phyloP scores from a whole-genome alignment of 176 grass and related monocot genomes.

The Phragmites australis region DNA sequence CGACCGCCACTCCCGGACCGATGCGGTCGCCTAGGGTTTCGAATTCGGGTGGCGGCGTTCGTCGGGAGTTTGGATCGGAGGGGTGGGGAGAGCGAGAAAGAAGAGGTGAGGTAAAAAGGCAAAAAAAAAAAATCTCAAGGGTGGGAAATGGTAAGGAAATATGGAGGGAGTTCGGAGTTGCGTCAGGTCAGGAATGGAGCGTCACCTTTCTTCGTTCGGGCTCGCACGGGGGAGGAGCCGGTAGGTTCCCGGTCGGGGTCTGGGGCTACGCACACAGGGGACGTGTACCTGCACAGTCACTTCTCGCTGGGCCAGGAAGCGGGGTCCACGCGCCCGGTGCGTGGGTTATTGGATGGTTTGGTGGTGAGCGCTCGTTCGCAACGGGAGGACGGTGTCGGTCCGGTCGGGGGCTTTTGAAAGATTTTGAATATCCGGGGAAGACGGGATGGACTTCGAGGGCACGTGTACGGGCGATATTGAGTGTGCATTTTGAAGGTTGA shows the following conservation, averaged over 20 bases:
- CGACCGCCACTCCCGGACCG: slow-evolving; percentile 17
- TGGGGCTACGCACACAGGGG: background rate
- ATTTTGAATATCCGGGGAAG: slow-evolving; percentile 56
- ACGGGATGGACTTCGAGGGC: background rate
- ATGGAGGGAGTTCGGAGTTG: slow-evolving; percentile 29
- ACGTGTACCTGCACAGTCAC: background rate
- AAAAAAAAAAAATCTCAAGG: slow-evolving; percentile 30
- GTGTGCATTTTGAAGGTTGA: background rate
- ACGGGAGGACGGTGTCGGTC: slow-evolving; percentile 40
- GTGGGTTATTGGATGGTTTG: background rate
- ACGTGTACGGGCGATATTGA: slow-evolving; percentile 39
- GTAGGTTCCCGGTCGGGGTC: slow-evolving; percentile 73
- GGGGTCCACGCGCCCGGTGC: background rate
- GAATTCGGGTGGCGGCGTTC: slow-evolving; percentile 39
- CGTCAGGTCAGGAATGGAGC: slow-evolving; percentile 38
- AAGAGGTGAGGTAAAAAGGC: slow-evolving; percentile 40
- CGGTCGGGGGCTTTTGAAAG: slow-evolving; percentile 44
- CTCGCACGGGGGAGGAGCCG: slow-evolving; percentile 39
- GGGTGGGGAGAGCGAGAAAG: background rate
- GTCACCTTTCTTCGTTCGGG: slow-evolving; percentile 39
- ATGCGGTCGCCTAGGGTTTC: slow-evolving; percentile 54
- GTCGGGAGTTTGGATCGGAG: slow-evolving; percentile 39
- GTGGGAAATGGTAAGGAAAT: slow-evolving; percentile 47
- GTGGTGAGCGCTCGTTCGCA: slow-evolving; percentile 13
- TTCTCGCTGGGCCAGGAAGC: background rate